Evolutionary conservation across 2,329 filamentous ascomycete species (phyloP).

Genomic region (Neophaeococcomyces aloes): DNA sequence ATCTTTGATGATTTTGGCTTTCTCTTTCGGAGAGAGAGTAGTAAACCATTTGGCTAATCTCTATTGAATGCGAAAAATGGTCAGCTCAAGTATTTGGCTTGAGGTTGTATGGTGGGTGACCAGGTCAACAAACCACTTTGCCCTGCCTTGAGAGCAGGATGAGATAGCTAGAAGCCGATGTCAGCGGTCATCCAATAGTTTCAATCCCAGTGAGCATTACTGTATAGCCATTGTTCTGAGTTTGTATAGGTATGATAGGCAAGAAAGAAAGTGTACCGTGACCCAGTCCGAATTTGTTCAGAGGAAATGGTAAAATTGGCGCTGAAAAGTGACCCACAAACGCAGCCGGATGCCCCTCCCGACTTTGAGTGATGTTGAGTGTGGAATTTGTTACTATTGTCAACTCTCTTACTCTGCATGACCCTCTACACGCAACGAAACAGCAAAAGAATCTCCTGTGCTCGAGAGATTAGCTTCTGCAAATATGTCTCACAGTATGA

Average conservation of each 20-base stretch:
- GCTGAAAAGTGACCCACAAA: neutral
- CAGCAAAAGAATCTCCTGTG: neutral
- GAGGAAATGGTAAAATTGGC: neutral
- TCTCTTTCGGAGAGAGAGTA: slow-evolving; percentile 91
- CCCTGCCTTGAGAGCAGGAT: slow-evolving; percentile 96
- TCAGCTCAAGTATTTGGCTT: slow-evolving; percentile 19
- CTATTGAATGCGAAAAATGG: slow-evolving; percentile 42
- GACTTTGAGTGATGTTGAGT: slow-evolving; percentile 5
- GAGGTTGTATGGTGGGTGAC: slow-evolving; percentile 29
- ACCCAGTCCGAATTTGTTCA: slow-evolving; percentile 1
- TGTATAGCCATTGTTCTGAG: slow-evolving; percentile 43
- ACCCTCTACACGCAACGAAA: neutral
- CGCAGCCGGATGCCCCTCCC: too few species aligned
- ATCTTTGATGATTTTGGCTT: slow-evolving; percentile 99
- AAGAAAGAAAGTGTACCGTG: neutral
- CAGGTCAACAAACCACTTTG: slow-evolving; percentile 73
- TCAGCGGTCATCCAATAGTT: slow-evolving; percentile 11
- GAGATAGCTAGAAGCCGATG: slow-evolving; percentile 58
- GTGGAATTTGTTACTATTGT: neutral
- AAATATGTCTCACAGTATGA: slow-evolving; percentile 39
- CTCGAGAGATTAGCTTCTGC: neutral
- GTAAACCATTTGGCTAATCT: slow-evolving; percentile 99
- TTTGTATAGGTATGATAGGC: neutral
- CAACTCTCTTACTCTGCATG: neutral
- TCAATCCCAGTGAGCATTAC: slow-evolving; percentile 28